Base-by-base conservation (phyloP, 148 eudicot species). In the Camellia sinensis region DNA sequence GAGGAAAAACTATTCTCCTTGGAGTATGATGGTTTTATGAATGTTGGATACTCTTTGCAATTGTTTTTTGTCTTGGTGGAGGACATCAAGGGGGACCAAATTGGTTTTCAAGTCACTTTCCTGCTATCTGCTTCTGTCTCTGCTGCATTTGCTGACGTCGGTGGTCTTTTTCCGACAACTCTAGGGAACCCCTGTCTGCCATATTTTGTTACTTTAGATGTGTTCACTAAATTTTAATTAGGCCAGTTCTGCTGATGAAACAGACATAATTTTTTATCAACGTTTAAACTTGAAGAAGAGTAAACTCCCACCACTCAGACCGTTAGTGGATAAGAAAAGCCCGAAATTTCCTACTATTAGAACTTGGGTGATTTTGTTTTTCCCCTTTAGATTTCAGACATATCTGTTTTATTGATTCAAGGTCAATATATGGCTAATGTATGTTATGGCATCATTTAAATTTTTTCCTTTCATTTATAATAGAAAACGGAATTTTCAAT, bases 141-240 rank as follows among this genome's bases (percentile, higher is more conserved):
- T 40, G 63, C 37, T 60, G 60, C 79, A 57, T 80, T 72, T 68
- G 62, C 79, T 57, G 53, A 76, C 71, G 83, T 82, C 83, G 40
- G 45, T 79, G n/a, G 61, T 75, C 79, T 82, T 62, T 79, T 71
- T 78, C 87, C 83, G 85, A 84, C 89, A 84, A 17, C 52, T 62
- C 12, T 66, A 69, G 66, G 82, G 89, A 84, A 87, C 87, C n/a
- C n/a, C 48, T 77, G 81, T 80, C 87, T 76, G 69, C 74, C n/a
- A n/a, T 76, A 69, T 81, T 84, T 86, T 79, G 85, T 82, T 66
- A 50, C 76, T 83, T 76, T 65, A 64, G 52, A 52, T 67, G n/a
- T 72, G 29, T 67, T 76, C 69, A 18, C 18, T n/a, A 21, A 54
- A 84, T 78, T 79, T 45, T 52, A 67, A 54, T 64, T 74, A 22